Evolutionary conservation across 2,329 filamentous ascomycete species (phyloP), one percentile per base, ranked within the genome.

Genomic region (Berkeleyomyces rouxiae): DNA sequence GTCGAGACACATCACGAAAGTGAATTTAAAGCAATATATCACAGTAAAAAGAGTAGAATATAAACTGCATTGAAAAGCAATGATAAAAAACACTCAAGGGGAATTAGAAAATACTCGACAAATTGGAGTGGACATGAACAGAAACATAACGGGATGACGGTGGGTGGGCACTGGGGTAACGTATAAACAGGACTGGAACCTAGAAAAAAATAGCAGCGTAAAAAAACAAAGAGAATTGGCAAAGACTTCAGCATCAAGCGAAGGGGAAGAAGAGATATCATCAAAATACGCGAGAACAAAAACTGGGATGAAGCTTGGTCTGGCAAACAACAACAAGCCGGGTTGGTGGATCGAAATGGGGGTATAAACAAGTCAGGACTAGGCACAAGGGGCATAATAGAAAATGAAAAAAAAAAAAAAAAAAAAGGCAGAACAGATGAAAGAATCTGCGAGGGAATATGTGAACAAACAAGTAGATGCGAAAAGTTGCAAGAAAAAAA

Each of bases 141-240:
- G 23, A 23, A 23, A 59, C 49, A 59, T 53, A 63, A 57, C 37
- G 46, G 51, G 11, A 33, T 7, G 47, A 43, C 23, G 23, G 13
- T 65, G 67, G 59, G 68, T 66, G 59, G 59, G 68, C 69, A 72
- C 70, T 67, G 70, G 70, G 57, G 69, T 69, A 70, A 70, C 70
- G 67, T 68, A 68, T 67, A 65, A 67, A 65, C 61, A 65, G 62
- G 47, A 66, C 63, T 65, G 63, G 63, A 40, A 51, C 46, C 40
- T 23, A 39, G n/a, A 49, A 44, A 55, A 31, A 44, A 60, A 13
- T 13, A 53, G 36, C 33, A 13, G 37, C 39, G 16, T 44, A 44
- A n/a, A 31, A 43, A 61, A 36, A 61, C 7, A 39, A 0, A 13
- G 5, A 42, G 16, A 58, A 58, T 23, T 46, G 13, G 31, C 7